Evolutionary conservation across 2,329 filamentous ascomycete species (phyloP).

Genomic region (Ascocoryne sarcoides): DNA sequence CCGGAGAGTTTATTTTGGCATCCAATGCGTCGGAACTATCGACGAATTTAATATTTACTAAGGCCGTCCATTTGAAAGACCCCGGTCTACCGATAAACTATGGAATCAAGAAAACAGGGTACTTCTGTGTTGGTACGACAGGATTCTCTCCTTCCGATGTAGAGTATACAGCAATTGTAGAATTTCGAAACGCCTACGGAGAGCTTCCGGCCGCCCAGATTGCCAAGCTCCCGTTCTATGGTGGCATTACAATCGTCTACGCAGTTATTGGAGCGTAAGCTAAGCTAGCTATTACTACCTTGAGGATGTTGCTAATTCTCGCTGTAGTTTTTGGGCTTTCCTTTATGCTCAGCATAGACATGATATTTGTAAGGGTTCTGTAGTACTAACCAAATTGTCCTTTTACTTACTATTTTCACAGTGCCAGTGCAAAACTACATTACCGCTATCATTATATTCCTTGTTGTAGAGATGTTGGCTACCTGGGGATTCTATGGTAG

Average conservation of each 20-base stretch:
- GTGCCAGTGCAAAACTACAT: conserved; percentile 98
- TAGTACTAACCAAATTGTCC: not conserved
- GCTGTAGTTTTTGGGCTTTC: conserved; percentile 73
- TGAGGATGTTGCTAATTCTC: conserved; percentile 2
- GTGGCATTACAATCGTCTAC: conserved; percentile 87
- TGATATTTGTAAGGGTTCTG: conserved; percentile 66
- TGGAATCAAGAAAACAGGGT: conserved; percentile 79
- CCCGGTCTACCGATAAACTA: conserved; percentile 66
- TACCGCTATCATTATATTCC: conserved; percentile 88
- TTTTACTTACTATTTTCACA: conserved; percentile 26
- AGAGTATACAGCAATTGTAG: conserved; percentile 72
- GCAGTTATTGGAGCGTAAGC: conserved; percentile 67
- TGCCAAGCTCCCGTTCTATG: conserved; percentile 94
- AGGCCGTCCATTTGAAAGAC: conserved; percentile 74
- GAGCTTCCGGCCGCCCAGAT: conserved; percentile 94
- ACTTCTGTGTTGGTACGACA: conserved; percentile 85
- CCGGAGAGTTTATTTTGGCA: conserved; percentile 76
- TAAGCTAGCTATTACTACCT: not conserved
- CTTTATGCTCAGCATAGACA: conserved; percentile 89
- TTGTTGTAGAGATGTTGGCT: conserved; percentile 94
- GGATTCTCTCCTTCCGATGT: conserved; percentile 50
- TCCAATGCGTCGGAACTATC: conserved; percentile 66
- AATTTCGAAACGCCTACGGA: conserved; percentile 93
- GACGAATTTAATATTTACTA: conserved; percentile 63
- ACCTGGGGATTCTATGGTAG: conserved; percentile 95